Base-by-base conservation (phyloP, 495 filamentous ascomycete genomes). In the Pyrenula massariospora region DNA sequence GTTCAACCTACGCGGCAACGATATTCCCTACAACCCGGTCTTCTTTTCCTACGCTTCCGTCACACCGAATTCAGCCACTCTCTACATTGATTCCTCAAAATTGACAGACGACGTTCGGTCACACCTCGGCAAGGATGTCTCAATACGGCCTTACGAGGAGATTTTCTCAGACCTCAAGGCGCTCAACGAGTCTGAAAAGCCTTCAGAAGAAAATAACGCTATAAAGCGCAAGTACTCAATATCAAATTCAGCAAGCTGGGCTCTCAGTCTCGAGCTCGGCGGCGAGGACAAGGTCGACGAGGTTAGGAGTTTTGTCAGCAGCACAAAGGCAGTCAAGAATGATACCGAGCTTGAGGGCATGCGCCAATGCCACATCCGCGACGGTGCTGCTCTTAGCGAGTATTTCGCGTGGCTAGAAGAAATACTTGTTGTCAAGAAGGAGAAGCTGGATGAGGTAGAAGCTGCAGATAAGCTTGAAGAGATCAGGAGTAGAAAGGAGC, bases 351-450 rank as follows among this genome's bases (percentile, higher is more conserved):
- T 95, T 21, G 82, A 91, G 63, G 94, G 94, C 52, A 97, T 97
- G 93, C 80, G 89, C 56, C 79, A 84, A 24, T 97, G 93, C 64
- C 94, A 99, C 66, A 84, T 96, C 58, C 83, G 94, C 52, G 94
- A 99, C 65, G 94, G 94, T 24, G 94, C 89, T 23, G 92, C 94
- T 10, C 69, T 97, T 55, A 90, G 80, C 48, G 84, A 96, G 66
- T 99, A 88, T 68, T 96, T 99, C 69, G 88, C 94, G 15, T 99
- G 94, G 94, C 76, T 99, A 3, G 92, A 99, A 67, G 83, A 95
- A 64, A 84, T 95, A 61, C 74, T 97, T 19, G 63, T 87, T 57
- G 79, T 77, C 62, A 85, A 91, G 68, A 83, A 84, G 63, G 79
- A 81, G 0, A 79, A 74, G 12, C 65, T 97, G 19, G 90, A 97